Evolutionary conservation across 1,284 basidiomycete genomes (phyloP).

Genomic region (Pterulicium gracile): DNA sequence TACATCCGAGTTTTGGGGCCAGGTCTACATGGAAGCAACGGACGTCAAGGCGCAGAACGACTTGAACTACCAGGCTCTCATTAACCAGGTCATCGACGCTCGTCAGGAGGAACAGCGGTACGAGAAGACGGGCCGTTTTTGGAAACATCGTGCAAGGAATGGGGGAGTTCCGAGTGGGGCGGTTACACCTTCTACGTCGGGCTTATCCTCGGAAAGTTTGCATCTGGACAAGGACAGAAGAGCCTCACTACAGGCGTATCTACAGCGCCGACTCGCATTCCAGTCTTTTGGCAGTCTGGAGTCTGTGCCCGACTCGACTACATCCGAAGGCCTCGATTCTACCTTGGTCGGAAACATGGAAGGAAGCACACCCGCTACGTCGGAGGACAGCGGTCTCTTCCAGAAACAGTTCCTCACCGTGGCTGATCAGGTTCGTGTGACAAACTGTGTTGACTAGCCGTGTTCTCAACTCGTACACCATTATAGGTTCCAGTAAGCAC

Average conservation of each 20-base stretch:
- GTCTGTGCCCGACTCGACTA: no score
- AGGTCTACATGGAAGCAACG: not conserved
- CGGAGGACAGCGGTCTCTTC: no score
- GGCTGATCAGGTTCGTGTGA: no score
- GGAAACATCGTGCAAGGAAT: not conserved
- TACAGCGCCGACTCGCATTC: not conserved
- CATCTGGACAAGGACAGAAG: slow-evolving; percentile 1
- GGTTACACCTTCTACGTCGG: not conserved
- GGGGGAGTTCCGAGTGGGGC: not conserved
- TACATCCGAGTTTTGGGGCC: not conserved
- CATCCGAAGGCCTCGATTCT: no score
- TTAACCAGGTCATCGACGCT: not conserved
- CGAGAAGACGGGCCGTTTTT: not conserved
- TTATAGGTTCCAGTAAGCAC: no score
- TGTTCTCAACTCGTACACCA: no score
- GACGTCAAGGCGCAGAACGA: not conserved
- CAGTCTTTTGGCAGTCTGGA: not conserved
- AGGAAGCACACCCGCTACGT: no score
- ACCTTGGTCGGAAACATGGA: no score
- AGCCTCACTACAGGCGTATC: not conserved
- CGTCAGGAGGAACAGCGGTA: not conserved
- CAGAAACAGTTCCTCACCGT: no score
- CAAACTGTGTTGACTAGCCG: no score
- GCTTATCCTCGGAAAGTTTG: not conserved
- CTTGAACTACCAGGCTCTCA: not conserved